Percentiles rank a stretch among this genome's conserved stretches.
phyloP scores from a whole-genome alignment of 1,284 basidiomycete genomes.

The Pseudomicrostroma phylloplanum region DNA sequence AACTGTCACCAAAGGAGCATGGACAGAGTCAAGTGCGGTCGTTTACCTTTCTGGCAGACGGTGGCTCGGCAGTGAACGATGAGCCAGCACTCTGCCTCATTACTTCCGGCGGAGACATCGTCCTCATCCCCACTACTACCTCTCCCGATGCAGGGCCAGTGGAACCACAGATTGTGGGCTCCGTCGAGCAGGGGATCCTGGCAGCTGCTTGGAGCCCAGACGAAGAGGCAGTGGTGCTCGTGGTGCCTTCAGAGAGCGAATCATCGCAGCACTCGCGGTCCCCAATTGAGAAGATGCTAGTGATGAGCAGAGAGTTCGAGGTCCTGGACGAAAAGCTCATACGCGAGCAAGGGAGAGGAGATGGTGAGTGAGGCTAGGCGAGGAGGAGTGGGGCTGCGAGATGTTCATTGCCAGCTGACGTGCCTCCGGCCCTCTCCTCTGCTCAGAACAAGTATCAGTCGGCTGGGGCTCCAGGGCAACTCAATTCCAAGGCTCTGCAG shows the following conservation, averaged over 20 bases:
- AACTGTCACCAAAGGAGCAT: neutral
- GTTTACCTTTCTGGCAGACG: slow-evolving; percentile 39
- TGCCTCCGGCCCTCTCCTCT: slow-evolving; percentile 5
- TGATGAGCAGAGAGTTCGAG: slow-evolving; percentile 85
- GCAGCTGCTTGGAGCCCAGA: slow-evolving; percentile 86
- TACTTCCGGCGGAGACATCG: slow-evolving; percentile 42
- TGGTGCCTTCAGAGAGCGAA: slow-evolving; percentile 23
- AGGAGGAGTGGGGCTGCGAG: slow-evolving; percentile 5
- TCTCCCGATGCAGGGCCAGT: slow-evolving; percentile 9
- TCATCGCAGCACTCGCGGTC: neutral
- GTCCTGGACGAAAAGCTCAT: slow-evolving; percentile 73
- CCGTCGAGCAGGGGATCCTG: slow-evolving; percentile 74
- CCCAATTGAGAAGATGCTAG: slow-evolving; percentile 62
- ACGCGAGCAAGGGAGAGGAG: slow-evolving; percentile 71
- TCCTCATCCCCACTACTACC: slow-evolving; percentile 23
- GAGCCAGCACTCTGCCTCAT: slow-evolving; percentile 37
- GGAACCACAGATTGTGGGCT: slow-evolving; percentile 56
- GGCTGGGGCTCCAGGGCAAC: slow-evolving; percentile 97
- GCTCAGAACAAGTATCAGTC: slow-evolving; percentile 66
- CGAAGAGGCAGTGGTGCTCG: slow-evolving; percentile 70
- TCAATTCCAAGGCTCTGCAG: slow-evolving; percentile 93
- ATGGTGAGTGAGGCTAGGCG: slow-evolving; percentile 57
- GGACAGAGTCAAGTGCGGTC: slow-evolving; percentile 19
- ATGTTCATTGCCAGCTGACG: neutral
- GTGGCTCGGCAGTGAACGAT: slow-evolving; percentile 29